Base-by-base conservation (phyloP, 805 yeast genomes). In the Metschnikowia santaceciliae region DNA sequence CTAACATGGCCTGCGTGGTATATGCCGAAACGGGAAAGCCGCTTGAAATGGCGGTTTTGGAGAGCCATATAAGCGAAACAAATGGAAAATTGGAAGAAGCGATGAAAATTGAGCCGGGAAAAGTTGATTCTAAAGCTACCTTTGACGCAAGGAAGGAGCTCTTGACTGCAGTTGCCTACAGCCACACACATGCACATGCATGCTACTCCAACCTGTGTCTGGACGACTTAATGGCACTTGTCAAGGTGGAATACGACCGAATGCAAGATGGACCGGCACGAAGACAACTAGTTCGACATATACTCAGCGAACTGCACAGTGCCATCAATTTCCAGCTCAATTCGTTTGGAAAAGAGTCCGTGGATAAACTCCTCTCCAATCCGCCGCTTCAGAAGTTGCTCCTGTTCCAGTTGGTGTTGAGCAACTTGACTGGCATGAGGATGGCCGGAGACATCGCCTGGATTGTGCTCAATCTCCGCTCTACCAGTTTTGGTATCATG, bases 361-460 rank as follows among this genome's bases (percentile, higher is more conserved):
- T 86, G 2, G 96, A 89, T 60, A 83, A 84, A 60, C 71, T 88
- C 53, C 68, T 89, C 37, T 84, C 84, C 17, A 84, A 83, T 59
- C 92, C 92, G 11, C 90, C 94, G 1, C 72, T 88, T 47, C 96
- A 88, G 61, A 77, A 86, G 48, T 68, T 90, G 44, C 67, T 89
- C 34, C 80, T 89, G 14, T 69, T 89, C 47, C 95, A 89, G 61
- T 72, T 86, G 50, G 71, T 83, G 0, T 62, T 89, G 37, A 92
- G 94, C 13, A 76, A 70, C 54, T 47, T 64, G 41, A 58, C 60
- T 38, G 54, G 54, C 6, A 49, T 54, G 1, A 78, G 75, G 19
- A 55, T 68, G 22, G 59, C 61, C 42, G 69, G 72, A 17, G 80
- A 77, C 54, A 69, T 85, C 38, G 86, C 90, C 0, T 77, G 86